These are phyloP conservation scores for Scleroderma citrinum DNA, from an alignment of 768 basidiomycete species.

Conservation along the genomic window DNA sequence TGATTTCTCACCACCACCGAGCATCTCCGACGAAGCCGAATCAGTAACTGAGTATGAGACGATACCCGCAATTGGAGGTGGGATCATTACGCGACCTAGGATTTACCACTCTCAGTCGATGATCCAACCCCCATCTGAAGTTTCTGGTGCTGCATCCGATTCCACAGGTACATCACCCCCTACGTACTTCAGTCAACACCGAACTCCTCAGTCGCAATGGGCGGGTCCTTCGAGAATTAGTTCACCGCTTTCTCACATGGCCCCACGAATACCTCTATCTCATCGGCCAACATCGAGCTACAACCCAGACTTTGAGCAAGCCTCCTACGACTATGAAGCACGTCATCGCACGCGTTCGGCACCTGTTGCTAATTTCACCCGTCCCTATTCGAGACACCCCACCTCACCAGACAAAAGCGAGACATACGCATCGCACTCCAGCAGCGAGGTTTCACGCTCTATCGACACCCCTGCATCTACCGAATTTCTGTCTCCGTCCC, in stretches of 20 bases:
- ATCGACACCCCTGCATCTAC: slow-evolving; percentile 41
- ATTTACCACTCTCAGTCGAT: slow-evolving; percentile 82
- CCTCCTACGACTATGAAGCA: neutral
- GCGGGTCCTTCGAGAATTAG: slow-evolving; percentile 8
- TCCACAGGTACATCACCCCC: slow-evolving; percentile 86
- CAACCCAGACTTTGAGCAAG: slow-evolving; percentile 9
- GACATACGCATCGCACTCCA: slow-evolving; percentile 46
- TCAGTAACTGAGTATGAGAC: slow-evolving; percentile 70
- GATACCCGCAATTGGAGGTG: slow-evolving; percentile 89
- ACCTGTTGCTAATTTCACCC: slow-evolving; percentile 2
- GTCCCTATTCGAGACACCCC: neutral
- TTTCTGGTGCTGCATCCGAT: slow-evolving; percentile 28
- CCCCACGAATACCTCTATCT: slow-evolving; percentile 7
- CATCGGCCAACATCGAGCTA: slow-evolving; percentile 22
- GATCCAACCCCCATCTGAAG: slow-evolving; percentile 42
- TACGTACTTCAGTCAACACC: slow-evolving; percentile 51
- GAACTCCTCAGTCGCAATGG: slow-evolving; percentile 1
- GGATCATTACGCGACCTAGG: slow-evolving; percentile 77
- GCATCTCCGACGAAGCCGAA: slow-evolving; percentile 34
- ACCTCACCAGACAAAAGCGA: slow-evolving; percentile 46
- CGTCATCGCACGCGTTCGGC: slow-evolving; percentile 12
- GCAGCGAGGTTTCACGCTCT: slow-evolving; percentile 37
- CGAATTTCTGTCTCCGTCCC: slow-evolving; percentile 19
- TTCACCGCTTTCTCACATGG: slow-evolving; percentile 4
- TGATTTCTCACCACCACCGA: slow-evolving; percentile 40